phyloP scores from a whole-genome alignment of 306 rosid genomes.

The Inga oerstediana region DNA sequence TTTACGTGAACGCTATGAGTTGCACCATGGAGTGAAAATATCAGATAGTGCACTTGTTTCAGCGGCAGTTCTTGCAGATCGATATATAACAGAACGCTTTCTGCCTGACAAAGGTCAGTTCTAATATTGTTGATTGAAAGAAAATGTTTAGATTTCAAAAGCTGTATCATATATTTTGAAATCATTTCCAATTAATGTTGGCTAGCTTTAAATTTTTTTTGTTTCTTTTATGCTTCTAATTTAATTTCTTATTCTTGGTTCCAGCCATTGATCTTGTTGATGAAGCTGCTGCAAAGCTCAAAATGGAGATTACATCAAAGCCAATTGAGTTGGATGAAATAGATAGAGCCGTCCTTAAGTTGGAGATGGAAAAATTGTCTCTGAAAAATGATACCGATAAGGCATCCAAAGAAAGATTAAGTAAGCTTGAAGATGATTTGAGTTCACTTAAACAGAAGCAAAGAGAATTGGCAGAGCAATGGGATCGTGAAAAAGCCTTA shows the following conservation, averaged over 20 bases:
- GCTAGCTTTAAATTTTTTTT: constrained; percentile 3
- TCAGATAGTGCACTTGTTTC: constrained; percentile 97
- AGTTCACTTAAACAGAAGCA: constrained; percentile 81
- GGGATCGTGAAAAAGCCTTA: constrained; percentile 83
- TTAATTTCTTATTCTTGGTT: constrained; percentile 34
- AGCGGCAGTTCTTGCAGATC: constrained; percentile 90
- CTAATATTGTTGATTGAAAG: neutral
- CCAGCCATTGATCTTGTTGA: constrained; percentile 98
- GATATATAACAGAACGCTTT: constrained; percentile 91
- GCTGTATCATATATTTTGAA: neutral
- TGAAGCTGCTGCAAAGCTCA: constrained; percentile 98
- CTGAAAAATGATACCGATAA: constrained; percentile 90
- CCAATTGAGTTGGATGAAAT: constrained; percentile 94
- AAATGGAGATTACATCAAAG: constrained; percentile 97
- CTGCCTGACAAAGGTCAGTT: constrained; percentile 88
- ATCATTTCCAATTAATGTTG: neutral
- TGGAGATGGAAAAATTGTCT: constrained; percentile 98
- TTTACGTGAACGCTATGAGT: constrained; percentile 93
- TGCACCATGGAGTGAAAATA: constrained; percentile 98
- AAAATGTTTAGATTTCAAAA: constrained; percentile 24
- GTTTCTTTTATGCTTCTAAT: constrained; percentile 19
- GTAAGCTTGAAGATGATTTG: constrained; percentile 80
- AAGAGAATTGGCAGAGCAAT: constrained; percentile 70
- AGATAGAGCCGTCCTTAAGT: constrained; percentile 81
- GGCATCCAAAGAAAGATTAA: constrained; percentile 90